Evolutionary conservation across 2,329 filamentous ascomycete genomes (phyloP), one percentile per base, ranked within the genome.

Genomic region (Aureobasidium vineae): DNA sequence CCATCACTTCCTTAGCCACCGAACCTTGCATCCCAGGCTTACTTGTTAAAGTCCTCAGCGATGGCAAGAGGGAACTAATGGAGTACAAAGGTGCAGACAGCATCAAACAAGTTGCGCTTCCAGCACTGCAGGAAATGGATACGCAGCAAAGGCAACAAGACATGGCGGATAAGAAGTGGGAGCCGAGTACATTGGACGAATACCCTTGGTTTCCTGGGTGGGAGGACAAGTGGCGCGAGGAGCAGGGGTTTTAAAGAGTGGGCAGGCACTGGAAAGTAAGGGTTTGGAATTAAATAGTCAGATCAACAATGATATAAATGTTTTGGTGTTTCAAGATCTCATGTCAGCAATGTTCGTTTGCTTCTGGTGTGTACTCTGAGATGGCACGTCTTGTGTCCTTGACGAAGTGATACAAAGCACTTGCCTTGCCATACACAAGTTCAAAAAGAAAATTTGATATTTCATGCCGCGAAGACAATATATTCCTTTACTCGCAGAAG

Each of bases 1-100:
- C 90, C 0, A 75, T 96, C 0, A 75, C 82, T 86, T 89, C 69
- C 87, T 96, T 66, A 80, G 85, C 2, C 82, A 89, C 66, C 1
- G 92, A 96, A 75, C 85, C 90, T 0, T 89, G 86, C 54, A 79
- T 96, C 0, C 92, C 92, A 0, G 85, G 84, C 0, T 74, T 96
- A 5, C 3, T 52, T 8, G 16, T 3, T 2, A 90, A 89, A 76
- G 79, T 95, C 0, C 71, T 94, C n/a, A 84, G 80, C 23, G 86
- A 91, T 36, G 90, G 88, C 1, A 92, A 92, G 77, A 83, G 82
- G 73, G 86, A 77, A 45, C 72, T 94, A 11, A 87, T 93, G 86
- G 83, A 88, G 71, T 95, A 95, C 73, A 96, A 96, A 79, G 86
- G 83, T n/a, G 0, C 91, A 88, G 86, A 93, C 76, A 87, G 89